Evolutionary conservation across 208 protist genomes (phyloP), one percentile per base, ranked within the genome.

Genomic region (Trypanosoma vivax): DNA sequence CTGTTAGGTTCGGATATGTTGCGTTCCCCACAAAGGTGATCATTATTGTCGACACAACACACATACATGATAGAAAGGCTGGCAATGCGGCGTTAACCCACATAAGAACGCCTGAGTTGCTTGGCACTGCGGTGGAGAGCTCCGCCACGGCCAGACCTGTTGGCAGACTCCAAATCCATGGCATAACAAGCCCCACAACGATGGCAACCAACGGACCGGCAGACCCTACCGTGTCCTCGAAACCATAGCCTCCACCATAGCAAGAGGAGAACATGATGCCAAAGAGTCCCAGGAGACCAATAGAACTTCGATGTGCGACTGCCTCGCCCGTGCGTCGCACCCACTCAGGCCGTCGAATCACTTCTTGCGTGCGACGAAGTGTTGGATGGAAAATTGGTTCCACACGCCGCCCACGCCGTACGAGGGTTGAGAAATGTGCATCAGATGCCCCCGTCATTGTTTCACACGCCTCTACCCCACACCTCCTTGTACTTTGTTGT

Each of bases 101-200:
- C 83, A 91, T 91, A 41, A 91, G 76, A 38, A 91, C 66, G 14
- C 83, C 83, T 0, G 83, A 91, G 72, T 91, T 91, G 60, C 83
- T 91, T 18, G 79, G 83, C 41, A 91, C 76, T 7, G 83, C 64
- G 6, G 83, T 91, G 9, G 79, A 87, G 4, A 91, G 65, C 65
- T 91, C 79, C 28, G 83, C 75, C 31, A 91, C 83, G 25, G 83
- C 79, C 25, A 91, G 62, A 6, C 83, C 83, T n/a, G 83, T 91
- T 2, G 83, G 83, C 18, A 83, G 69, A 28, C 51, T 71, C 79
- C 83, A 91, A 25, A 91, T 56, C 80, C 83, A 91, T 5, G 83
- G 83, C 52, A 91, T 50, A 16, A 88, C 33, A 23, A 75, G 53
- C 27, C 79, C 82, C 18, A 91, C 76, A 46, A 91, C 71, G n/a